These are phyloP conservation scores for Psidium guajava DNA, from an alignment of 345 rosid species.

Conservation along the genomic window DNA sequence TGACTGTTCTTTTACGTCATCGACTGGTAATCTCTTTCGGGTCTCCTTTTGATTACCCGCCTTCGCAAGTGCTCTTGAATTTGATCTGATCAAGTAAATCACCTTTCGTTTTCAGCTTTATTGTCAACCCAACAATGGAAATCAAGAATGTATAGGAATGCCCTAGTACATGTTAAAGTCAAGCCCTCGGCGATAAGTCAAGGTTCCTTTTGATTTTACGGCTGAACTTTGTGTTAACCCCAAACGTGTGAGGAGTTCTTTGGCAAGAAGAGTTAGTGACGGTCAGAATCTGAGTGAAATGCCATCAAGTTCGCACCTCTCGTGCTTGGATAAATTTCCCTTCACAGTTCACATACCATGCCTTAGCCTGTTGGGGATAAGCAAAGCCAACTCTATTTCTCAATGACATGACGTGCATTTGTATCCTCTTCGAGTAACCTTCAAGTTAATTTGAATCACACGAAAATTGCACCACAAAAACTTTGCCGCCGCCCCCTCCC, in stretches of 20 bases:
- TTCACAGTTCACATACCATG: too few relatives aligned
- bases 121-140: not conserved
- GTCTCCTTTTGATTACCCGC: not conserved
- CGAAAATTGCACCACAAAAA: not conserved
- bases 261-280: not conserved
- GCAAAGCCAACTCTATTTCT: too few relatives aligned
- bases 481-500: too few relatives aligned
- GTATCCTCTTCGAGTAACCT: not conserved
- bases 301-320: not conserved
- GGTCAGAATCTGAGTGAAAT: not conserved
- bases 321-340: too few relatives aligned
- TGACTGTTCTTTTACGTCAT: not conserved
- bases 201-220: not conserved
- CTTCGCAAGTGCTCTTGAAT: not conserved
- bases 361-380: too few relatives aligned
- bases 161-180: not conserved
- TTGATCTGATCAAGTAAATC: not conserved
- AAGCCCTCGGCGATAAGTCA: too few relatives aligned
- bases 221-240: not conserved
- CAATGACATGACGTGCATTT: not conserved
- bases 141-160: not conserved
- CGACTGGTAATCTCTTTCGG: not conserved
- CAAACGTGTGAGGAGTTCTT: not conserved
- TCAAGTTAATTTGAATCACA: not conserved
- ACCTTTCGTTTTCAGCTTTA: not conserved